These are phyloP conservation scores for Bathelium albidoporum DNA, from an alignment of 495 filamentous ascomycete species.

Conservation along the genomic window DNA sequence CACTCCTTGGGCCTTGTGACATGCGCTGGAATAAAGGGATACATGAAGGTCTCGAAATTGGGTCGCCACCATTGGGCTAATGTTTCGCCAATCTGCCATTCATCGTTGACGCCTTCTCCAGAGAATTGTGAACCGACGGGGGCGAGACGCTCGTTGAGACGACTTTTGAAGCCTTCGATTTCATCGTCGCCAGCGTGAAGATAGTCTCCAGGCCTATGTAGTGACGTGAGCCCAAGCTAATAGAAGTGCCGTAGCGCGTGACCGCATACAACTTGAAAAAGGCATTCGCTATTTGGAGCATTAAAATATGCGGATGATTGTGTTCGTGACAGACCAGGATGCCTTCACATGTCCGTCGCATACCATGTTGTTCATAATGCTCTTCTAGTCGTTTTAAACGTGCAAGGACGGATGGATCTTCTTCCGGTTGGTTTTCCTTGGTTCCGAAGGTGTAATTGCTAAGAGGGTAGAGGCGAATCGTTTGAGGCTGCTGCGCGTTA, in stretches of 20 bases:
- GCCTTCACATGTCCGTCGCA: constrained; percentile 94
- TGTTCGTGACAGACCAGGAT: constrained; percentile 96
- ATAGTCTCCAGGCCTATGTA: constrained; percentile 89
- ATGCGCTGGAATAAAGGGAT: constrained; percentile 91
- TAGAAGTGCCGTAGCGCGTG: not conserved
- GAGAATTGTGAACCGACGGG: constrained; percentile 81
- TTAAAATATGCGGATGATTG: constrained; percentile 94
- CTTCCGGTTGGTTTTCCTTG: constrained; percentile 95
- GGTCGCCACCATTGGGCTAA: constrained; percentile 97
- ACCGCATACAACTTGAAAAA: constrained; percentile 84
- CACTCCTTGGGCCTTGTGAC: constrained; percentile 96
- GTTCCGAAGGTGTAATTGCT: constrained; percentile 98
- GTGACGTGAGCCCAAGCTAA: no score
- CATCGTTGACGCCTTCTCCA: constrained; percentile 73
- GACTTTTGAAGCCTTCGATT: constrained; percentile 81
- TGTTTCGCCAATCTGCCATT: constrained; percentile 90
- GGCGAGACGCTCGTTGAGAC: constrained; percentile 84
- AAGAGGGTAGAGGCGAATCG: constrained; percentile 86
- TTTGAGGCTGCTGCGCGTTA: constrained; percentile 77
- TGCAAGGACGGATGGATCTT: constrained; percentile 89
- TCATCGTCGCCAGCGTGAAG: constrained; percentile 84
- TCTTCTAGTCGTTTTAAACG: constrained; percentile 88
- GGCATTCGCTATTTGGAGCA: constrained; percentile 98
- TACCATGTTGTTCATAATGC: constrained; percentile 83
- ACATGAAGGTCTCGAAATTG: constrained; percentile 99